These are phyloP conservation scores for Hypericum androsaemum DNA, from an alignment of 345 rosid genomes.

Conservation along the genomic window DNA sequence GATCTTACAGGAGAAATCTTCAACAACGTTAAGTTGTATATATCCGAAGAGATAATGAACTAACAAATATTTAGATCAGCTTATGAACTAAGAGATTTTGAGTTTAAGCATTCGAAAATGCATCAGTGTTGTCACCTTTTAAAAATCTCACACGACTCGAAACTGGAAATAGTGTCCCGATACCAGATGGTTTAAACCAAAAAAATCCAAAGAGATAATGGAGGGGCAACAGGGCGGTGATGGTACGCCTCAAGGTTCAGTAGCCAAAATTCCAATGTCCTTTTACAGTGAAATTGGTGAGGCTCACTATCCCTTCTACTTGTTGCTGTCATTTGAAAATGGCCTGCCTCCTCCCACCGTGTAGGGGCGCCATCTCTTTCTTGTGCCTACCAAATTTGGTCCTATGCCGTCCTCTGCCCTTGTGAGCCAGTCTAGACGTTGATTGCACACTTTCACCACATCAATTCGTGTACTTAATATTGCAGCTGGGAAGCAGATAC, in stretches of 20 bases:
- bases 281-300: conserved; percentile 9
- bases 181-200: too few species aligned
- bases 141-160: too few species aligned
- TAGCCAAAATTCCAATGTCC: conserved; percentile 10
- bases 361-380: conserved; percentile 15
- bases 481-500: too few species aligned
- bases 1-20: too few species aligned
- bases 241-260: conserved; percentile 15
- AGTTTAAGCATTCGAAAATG: too few species aligned
- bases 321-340: conserved; percentile 23
- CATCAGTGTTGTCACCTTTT: conserved; percentile 6
- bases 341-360: conserved; percentile 10
- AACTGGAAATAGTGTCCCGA: too few species aligned
- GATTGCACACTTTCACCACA: conserved; percentile 3
- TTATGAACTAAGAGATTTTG: too few species aligned
- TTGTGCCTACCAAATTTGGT: conserved; percentile 9
- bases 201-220: conserved; percentile 36
- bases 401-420: conserved; percentile 18
- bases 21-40: too few species aligned
- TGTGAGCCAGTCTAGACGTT: background rate
- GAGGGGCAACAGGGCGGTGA: conserved; percentile 7
- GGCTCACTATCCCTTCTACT: conserved; percentile 15
- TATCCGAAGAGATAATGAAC: conserved; percentile 30
- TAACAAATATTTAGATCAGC: too few species aligned
- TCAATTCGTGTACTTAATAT: too few species aligned